Conservation (phyloP, 2,329 filamentous ascomycete genomes). For the Tolypocladium cylindrosporum region DNA sequence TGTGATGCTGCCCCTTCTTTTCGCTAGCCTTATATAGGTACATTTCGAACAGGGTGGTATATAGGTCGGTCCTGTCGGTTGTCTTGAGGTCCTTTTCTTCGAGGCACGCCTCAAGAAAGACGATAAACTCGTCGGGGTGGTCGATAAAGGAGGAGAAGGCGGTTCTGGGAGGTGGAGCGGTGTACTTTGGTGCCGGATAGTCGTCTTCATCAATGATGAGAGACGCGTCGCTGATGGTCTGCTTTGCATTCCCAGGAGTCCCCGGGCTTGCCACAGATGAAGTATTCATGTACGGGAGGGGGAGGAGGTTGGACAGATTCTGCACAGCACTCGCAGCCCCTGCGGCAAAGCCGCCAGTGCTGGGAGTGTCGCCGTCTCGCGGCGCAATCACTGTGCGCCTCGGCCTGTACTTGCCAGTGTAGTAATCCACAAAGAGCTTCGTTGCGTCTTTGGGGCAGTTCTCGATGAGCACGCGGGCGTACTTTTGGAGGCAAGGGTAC, state of each 20-base stretch:
- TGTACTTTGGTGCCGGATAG: constrained; percentile 49
- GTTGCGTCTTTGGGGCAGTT: constrained; percentile 78
- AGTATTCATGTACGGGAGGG: constrained; percentile 74
- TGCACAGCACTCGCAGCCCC: constrained; percentile 70
- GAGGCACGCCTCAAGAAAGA: constrained; percentile 83
- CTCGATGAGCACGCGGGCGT: constrained; percentile 80
- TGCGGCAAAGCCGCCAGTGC: constrained; percentile 35
- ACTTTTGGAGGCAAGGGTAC: constrained; percentile 88
- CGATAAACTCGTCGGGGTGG: constrained; percentile 82
- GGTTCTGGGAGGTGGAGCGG: constrained; percentile 69
- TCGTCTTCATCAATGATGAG: constrained; percentile 40
- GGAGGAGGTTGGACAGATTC: constrained; percentile 74
- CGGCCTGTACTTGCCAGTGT: constrained; percentile 73
- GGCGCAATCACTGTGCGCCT: constrained; percentile 45
- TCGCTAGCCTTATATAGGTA: constrained; percentile 82
- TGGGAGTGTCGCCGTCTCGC: constrained; percentile 25
- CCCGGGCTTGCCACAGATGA: constrained; percentile 44
- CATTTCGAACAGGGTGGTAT: constrained; percentile 96
- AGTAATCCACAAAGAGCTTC: constrained; percentile 86
- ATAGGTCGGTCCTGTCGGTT: constrained; percentile 73
- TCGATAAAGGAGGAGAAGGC: constrained; percentile 97
- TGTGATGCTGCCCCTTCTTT: constrained; percentile 55
- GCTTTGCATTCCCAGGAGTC: constrained; percentile 36
- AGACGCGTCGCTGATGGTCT: constrained; percentile 40
- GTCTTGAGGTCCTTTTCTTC: constrained; percentile 60